These are phyloP conservation scores for Diplodia sapinea DNA, from an alignment of 2,329 filamentous ascomycete genomes.

Conservation along the genomic window DNA sequence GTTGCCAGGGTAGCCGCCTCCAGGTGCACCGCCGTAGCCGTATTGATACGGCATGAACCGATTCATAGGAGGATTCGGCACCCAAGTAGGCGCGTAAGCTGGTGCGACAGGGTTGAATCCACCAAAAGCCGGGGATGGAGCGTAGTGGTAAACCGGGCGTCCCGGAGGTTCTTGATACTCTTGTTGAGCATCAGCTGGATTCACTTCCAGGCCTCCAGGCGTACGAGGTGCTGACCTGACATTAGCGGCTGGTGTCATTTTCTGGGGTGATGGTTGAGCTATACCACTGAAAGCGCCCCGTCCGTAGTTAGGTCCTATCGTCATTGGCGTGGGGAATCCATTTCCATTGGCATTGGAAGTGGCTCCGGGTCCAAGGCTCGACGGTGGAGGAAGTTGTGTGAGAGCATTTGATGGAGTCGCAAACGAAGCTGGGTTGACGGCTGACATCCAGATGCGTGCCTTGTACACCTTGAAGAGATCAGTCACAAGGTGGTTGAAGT, in stretches of 20 bases:
- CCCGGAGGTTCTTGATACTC: slow-evolving; percentile 15
- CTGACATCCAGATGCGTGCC: slow-evolving; percentile 99
- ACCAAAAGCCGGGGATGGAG: slow-evolving; percentile 20
- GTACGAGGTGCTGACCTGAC: slow-evolving; percentile 20
- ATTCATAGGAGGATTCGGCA: slow-evolving; percentile 24
- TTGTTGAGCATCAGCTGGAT: slow-evolving; percentile 12
- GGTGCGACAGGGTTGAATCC: slow-evolving; percentile 30
- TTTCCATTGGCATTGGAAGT: slow-evolving; percentile 37
- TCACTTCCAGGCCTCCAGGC: slow-evolving; percentile 21
- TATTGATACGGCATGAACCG: slow-evolving; percentile 27
- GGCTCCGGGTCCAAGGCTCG: slow-evolving; percentile 47
- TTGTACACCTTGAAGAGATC: slow-evolving; percentile 99
- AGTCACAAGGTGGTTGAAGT: slow-evolving; percentile 96
- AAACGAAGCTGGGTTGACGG: slow-evolving; percentile 96
- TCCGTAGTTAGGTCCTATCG: slow-evolving; percentile 27
- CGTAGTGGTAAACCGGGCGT: slow-evolving; percentile 21
- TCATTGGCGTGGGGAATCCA: slow-evolving; percentile 14
- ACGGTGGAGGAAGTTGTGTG: slow-evolving; percentile 44
- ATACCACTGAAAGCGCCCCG: slow-evolving; percentile 29
- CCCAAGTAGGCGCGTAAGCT: slow-evolving; percentile 27
- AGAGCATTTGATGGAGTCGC: slow-evolving; percentile 37
- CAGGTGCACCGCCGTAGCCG: slow-evolving; percentile 13
- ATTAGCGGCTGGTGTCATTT: neutral
- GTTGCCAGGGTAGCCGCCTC: slow-evolving; percentile 22
- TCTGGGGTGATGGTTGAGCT: neutral